Evolutionary conservation across 805 yeast genomes (phyloP).

Genomic region (Ogataea ramenticola): DNA sequence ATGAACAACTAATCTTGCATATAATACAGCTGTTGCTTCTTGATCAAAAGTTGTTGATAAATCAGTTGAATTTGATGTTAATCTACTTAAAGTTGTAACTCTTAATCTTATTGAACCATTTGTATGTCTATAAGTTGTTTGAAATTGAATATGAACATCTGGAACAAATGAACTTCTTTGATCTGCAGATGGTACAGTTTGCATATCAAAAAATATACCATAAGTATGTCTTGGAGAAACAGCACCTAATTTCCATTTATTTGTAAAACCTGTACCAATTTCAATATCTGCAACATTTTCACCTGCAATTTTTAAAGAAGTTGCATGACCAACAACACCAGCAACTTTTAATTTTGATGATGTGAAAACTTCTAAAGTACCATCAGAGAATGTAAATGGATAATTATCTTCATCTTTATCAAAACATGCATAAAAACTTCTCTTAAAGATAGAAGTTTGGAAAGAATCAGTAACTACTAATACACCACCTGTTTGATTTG

Average conservation of each 20-base stretch:
- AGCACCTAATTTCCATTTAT: slow-evolving; percentile 79
- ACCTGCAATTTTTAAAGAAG: slow-evolving; percentile 60
- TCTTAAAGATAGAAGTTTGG: slow-evolving; percentile 90
- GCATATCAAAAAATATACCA: slow-evolving; percentile 83
- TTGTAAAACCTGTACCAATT: slow-evolving; percentile 90
- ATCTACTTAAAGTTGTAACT: slow-evolving; percentile 75
- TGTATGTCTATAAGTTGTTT: slow-evolving; percentile 93
- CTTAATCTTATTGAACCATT: slow-evolving; percentile 83
- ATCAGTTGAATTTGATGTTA: slow-evolving; percentile 43
- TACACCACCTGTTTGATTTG: slow-evolving; percentile 87
- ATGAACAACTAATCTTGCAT: slow-evolving; percentile 86
- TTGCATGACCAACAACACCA: slow-evolving; percentile 92
- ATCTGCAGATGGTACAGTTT: slow-evolving; percentile 39
- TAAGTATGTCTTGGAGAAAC: slow-evolving; percentile 84
- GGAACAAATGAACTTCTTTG: slow-evolving; percentile 30
- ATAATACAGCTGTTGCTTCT: slow-evolving; percentile 93
- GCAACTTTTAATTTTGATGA: slow-evolving; percentile 81
- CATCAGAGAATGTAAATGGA: slow-evolving; percentile 86
- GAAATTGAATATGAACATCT: slow-evolving; percentile 54
- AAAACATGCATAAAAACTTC: slow-evolving; percentile 82
- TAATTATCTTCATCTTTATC: slow-evolving; percentile 81
- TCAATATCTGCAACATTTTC: slow-evolving; percentile 84
- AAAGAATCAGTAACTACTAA: slow-evolving; percentile 85
- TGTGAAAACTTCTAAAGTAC: slow-evolving; percentile 79
- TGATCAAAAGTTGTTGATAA: slow-evolving; percentile 78